Percentiles rank a stretch among this genome's conserved stretches.
These are phyloP conservation scores for Cladosporium colombiae DNA, from an alignment of 2,329 filamentous ascomycete species.

Conservation along the genomic window DNA sequence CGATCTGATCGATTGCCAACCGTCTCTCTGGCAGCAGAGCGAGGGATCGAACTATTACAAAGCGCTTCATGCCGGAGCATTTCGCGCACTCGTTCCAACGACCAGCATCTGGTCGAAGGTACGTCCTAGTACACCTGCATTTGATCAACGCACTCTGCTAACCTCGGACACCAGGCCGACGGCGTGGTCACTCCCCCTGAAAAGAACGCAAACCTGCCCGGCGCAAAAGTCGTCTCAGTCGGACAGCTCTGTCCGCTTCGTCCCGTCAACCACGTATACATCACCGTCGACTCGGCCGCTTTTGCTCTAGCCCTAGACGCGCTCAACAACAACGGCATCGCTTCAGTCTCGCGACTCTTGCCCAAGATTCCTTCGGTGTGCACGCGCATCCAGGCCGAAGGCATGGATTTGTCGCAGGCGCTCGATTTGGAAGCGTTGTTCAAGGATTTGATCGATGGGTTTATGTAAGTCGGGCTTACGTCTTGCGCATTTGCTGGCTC, in stretches of 20 bases:
- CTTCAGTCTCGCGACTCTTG: constrained; percentile 26
- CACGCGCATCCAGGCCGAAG: constrained; percentile 24
- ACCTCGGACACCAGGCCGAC: constrained; percentile 24
- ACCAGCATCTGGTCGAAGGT: constrained; percentile 33
- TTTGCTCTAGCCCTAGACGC: constrained; percentile 35
- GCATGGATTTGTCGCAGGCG: not conserved
- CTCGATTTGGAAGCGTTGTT: not conserved
- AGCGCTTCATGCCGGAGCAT: constrained; percentile 30
- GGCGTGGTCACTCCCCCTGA: constrained; percentile 32
- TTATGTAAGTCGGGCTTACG: constrained; percentile 6
- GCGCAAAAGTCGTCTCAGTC: constrained; percentile 29
- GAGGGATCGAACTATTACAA: constrained; percentile 33
- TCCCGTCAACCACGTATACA: constrained; percentile 28
- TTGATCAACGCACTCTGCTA: not conserved
- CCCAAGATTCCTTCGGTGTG: constrained; percentile 23
- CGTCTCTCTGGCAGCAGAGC: constrained; percentile 35
- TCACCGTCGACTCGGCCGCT: constrained; percentile 33
- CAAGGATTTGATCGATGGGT: constrained; percentile 5
- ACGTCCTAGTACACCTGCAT: not conserved
- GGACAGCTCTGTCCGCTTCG: constrained; percentile 33
- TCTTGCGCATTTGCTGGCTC: not conserved
- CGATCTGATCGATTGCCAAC: constrained; percentile 31
- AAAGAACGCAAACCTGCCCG: constrained; percentile 33
- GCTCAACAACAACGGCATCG: constrained; percentile 31
- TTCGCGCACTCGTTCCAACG: constrained; percentile 32